Conservation (phyloP, 176 grass and related monocot species). For the Saccharum officinarum region DNA sequence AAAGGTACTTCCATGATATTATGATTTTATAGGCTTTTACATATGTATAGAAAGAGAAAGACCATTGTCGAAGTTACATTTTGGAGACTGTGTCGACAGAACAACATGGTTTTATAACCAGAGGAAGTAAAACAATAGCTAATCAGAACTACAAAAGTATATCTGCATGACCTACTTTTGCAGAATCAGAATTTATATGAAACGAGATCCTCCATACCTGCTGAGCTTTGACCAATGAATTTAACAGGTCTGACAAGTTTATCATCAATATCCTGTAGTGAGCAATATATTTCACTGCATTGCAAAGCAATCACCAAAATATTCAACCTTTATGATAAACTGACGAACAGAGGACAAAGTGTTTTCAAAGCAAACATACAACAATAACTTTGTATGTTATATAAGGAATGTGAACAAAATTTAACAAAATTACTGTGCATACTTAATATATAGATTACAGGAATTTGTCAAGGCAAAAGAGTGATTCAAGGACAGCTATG, state of each 20-base stretch:
- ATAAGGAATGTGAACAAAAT: background rate
- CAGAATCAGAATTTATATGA: background rate
- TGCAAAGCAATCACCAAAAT: background rate
- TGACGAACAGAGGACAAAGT: background rate
- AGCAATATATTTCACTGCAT: slow-evolving; percentile 31
- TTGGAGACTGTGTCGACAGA: background rate
- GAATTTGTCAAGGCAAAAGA: background rate
- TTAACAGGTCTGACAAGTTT: slow-evolving; percentile 9
- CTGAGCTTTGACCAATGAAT: slow-evolving; percentile 31
- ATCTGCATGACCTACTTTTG: background rate
- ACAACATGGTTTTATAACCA: background rate
- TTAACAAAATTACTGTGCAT: background rate
- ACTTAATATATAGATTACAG: background rate
- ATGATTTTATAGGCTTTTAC: background rate
- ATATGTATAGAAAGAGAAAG: background rate
- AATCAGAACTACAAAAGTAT: background rate
- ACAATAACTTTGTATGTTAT: background rate
- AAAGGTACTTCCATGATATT: background rate
- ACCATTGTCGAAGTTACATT: background rate
- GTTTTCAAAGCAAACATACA: background rate
- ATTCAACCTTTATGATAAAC: background rate
- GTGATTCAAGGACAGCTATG: background rate
- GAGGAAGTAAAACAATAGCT: background rate
- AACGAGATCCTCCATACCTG: background rate
- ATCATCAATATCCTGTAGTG: slow-evolving; percentile 4